Base-by-base conservation (phyloP, 306 rosid genomes). In the Citrullus mucosospermus region DNA sequence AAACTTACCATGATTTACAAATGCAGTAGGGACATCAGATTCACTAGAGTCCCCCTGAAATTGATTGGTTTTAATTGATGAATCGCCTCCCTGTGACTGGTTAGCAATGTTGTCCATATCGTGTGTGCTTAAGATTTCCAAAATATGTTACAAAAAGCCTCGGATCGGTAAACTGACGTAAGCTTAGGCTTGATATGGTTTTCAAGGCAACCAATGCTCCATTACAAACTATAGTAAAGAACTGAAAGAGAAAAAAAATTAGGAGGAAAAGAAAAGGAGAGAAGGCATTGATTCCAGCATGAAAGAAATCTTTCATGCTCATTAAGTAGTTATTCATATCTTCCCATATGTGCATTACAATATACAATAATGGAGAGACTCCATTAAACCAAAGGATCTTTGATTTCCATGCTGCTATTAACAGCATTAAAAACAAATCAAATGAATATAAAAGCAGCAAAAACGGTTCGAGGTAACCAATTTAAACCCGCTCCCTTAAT, bases 1-100 rank as follows among this genome's bases (percentile, higher is more conserved):
- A 54, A 30, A 25, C 38, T 44, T 59, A 41, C 80, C 80, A 43
- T 59, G 57, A 77, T 77, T 77, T 44, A 59, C 70, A 60, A 39
- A 77, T 77, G 41, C 58, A 10, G 79, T 38, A 20, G 80, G 20
- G n/a, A 9, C 41, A 2, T 60, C 60, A 25, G 80, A 43, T 11
- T 60, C 53, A 1, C 70, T 22, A 25, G 70, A 6, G 16, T 25
- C 71, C 16, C 58, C 80, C 16, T 20, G 70, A 15, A 44, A 59
- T 59, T 39, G 55, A 2, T 77, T 59, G 30, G 80, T 43, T 28
- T 20, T 59, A 43, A 60, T 25, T 14, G 70, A 77, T 10, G 80
- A 77, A 38, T n/a, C 1, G 9, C 71, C 50, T 41, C 70, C 71
- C 9, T 3, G 43, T 59, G 71, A 59, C 57, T 43, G 58, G 25